A percentile compares a stretch with the other conserved stretches of the same genome.
phyloP scores from a whole-genome alignment of 345 rosid species.

The Stellera chamaejasme region DNA sequence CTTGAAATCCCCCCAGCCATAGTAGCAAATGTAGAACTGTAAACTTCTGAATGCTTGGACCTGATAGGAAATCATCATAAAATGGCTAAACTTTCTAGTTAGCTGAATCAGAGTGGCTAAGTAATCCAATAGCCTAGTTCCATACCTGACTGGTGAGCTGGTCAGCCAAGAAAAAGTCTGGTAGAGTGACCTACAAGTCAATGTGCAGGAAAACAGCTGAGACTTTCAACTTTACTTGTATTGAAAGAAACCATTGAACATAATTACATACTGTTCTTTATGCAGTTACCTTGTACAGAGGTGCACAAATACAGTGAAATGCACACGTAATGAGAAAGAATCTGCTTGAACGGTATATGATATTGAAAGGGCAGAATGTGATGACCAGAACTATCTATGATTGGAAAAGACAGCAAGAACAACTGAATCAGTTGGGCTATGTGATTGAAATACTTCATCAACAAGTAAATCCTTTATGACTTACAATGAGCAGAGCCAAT shows the following conservation, averaged over 20 bases:
- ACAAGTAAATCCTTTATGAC: conserved; percentile 6
- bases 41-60: conserved; percentile 54
- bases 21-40: conserved; percentile 54
- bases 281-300: conserved; percentile 60
- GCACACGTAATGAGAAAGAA: conserved; percentile 40
- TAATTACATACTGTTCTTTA: neutral
- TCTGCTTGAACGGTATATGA: conserved; percentile 55
- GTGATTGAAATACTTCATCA: neutral
- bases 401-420: neutral
- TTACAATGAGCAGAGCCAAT: conserved; percentile 47
- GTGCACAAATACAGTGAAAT: conserved; percentile 48
- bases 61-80: conserved; percentile 14
- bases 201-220: neutral
- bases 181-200: conserved; percentile 49
- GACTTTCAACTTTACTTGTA: neutral
- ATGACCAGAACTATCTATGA: conserved; percentile 37
- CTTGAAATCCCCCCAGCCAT: conserved; percentile 53
- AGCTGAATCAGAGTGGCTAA: neutral
- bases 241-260: neutral
- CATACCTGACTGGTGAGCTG: conserved; percentile 79
- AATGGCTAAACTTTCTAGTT: neutral
- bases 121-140: neutral
- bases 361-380: conserved; percentile 56
- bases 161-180: conserved; percentile 87
- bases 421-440: neutral